Percentiles rank a stretch among this genome's conserved stretches.
Conservation (phyloP, 768 basidiomycete genomes). For the Dentipellis fragilis region DNA sequence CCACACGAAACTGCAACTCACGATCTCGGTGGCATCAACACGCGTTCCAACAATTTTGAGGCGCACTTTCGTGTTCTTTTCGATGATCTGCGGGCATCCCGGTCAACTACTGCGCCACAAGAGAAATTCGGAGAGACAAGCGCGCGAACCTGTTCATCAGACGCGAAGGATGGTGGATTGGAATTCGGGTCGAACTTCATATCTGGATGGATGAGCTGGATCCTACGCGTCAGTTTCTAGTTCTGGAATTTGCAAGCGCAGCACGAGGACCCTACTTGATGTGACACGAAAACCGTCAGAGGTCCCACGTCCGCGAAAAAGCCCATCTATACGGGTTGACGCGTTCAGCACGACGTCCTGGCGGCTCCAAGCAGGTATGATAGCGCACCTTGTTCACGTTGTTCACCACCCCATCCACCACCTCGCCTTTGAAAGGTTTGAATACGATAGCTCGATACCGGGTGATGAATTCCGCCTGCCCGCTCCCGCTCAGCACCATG, state of each 20-base stretch:
- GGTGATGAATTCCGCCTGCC: constrained; percentile 93
- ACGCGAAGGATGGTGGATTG: constrained; percentile 93
- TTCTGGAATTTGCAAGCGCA: not conserved
- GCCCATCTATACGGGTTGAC: constrained; percentile 65
- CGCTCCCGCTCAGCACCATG: constrained; percentile 83
- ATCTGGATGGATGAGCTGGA: constrained; percentile 85
- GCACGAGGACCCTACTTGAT: constrained; percentile 54
- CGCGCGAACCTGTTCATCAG: constrained; percentile 65
- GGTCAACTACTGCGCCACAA: not conserved
- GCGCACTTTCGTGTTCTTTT: constrained; percentile 85
- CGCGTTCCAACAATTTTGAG: constrained; percentile 98
- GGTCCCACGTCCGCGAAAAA: constrained; percentile 98
- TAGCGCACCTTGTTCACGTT: constrained; percentile 84
- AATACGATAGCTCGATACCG: constrained; percentile 95
- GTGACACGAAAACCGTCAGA: constrained; percentile 87
- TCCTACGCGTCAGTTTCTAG: not conserved
- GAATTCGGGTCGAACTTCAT: constrained; percentile 93
- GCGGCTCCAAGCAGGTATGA: not conserved
- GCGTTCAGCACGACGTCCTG: no score
- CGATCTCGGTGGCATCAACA: constrained; percentile 96
- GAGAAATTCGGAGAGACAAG: not conserved
- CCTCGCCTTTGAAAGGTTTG: constrained; percentile 99
- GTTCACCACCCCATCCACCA: constrained; percentile 91
- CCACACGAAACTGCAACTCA: constrained; percentile 28
- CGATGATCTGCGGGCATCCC: constrained; percentile 56